A percentile compares a stretch with the other conserved stretches of the same genome.
Evolutionary conservation across 106 monocot species (phyloP).

Genomic region (Dendrobium catenatum): DNA sequence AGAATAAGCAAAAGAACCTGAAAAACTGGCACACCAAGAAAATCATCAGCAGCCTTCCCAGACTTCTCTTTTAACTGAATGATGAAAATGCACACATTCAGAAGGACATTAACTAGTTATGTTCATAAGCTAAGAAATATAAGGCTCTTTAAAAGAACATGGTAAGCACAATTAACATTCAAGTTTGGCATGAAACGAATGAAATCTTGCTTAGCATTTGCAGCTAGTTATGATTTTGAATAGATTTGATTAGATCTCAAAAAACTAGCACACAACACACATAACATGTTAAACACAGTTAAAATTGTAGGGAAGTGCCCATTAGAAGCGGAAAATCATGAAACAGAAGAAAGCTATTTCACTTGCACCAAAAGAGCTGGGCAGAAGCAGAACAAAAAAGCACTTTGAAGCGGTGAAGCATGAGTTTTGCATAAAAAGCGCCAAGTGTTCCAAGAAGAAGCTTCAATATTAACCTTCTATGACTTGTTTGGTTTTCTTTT

Average conservation of each 20-base stretch:
- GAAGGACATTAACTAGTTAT: no score
- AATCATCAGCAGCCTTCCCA: slow-evolving; percentile 29
- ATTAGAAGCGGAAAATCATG: not conserved
- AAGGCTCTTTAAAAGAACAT: not conserved
- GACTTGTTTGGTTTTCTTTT: no score
- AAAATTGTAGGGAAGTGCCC: not conserved
- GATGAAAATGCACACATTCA: not conserved
- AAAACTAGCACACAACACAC: not conserved
- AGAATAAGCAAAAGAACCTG: slow-evolving; percentile 34
- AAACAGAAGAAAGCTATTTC: not conserved
- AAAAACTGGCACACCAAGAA: slow-evolving; percentile 71
- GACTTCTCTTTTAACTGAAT: slow-evolving; percentile 32
- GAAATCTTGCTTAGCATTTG: not conserved
- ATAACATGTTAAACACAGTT: not conserved
- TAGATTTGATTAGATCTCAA: not conserved
- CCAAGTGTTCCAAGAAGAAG: no score
- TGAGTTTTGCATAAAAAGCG: no score
- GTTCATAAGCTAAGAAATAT: not conserved
- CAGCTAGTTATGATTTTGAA: not conserved
- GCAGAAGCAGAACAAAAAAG: not conserved
- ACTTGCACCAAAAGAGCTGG: not conserved
- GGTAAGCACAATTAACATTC: not conserved
- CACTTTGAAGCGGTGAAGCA: no score
- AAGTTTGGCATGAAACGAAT: not conserved
- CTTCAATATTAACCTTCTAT: no score